Conservation (phyloP, 2,329 filamentous ascomycete genomes). For the Parastagonospora avenae region DNA sequence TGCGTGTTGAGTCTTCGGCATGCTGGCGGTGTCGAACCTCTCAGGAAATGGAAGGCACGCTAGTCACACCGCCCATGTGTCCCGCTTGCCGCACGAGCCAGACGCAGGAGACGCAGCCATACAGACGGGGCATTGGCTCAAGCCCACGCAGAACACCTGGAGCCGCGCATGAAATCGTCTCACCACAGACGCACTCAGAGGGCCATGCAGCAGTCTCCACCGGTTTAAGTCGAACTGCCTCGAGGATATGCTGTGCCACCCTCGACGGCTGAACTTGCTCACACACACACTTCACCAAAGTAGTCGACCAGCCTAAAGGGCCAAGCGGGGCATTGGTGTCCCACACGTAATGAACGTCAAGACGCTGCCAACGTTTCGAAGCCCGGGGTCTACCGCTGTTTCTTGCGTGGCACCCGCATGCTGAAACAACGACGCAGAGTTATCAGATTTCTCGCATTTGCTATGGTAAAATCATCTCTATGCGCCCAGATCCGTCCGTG, state of each 20-base stretch:
- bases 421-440: constrained; percentile 2
- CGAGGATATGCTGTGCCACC: constrained; percentile 10
- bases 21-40: constrained; percentile 6
- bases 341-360: neutral
- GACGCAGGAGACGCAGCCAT: constrained; percentile 15
- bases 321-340: neutral
- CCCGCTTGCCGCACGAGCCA: constrained; percentile 21
- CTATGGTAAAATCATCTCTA: constrained; percentile 1
- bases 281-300: constrained; percentile 8
- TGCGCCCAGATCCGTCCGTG: neutral
- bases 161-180: constrained; percentile 18
- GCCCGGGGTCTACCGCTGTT: constrained; percentile 7
- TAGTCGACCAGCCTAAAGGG: constrained; percentile 1
- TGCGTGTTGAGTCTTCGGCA: constrained; percentile 1
- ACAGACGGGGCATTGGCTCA: constrained; percentile 10
- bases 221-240: constrained; percentile 3
- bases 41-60: constrained; percentile 17
- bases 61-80: constrained; percentile 31
- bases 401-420: neutral
- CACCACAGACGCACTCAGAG: constrained; percentile 21
- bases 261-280: constrained; percentile 6
- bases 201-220: constrained; percentile 9
- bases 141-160: constrained; percentile 9
- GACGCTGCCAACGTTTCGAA: constrained; percentile 9
- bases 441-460: neutral